A percentile compares a stretch with the other conserved stretches of the same genome.
Evolutionary conservation across 2,329 filamentous ascomycete genomes (phyloP).

Genomic region (Cercospora brassicicola): DNA sequence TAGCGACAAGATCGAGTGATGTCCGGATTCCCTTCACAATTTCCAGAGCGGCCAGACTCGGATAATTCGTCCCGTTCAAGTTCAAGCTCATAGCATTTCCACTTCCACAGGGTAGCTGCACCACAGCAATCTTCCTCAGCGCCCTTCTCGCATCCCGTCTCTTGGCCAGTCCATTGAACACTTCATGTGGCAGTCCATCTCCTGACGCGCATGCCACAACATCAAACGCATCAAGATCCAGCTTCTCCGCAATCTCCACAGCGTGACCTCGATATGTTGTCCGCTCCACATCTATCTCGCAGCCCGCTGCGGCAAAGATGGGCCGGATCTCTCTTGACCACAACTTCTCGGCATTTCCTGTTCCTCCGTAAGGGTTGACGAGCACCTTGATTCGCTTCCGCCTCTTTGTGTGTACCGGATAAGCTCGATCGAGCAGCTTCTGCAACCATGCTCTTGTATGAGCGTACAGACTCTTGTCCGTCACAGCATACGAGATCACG

Average conservation of each 20-base stretch:
- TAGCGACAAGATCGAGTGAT: constrained; percentile 78
- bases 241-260: constrained; percentile 68
- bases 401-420: constrained; percentile 62
- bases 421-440: constrained; percentile 67
- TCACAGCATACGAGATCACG: constrained; percentile 62
- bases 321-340: constrained; percentile 77
- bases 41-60: constrained; percentile 73
- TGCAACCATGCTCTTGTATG: constrained; percentile 63
- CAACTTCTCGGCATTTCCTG: constrained; percentile 70
- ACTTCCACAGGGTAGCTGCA: constrained; percentile 86
- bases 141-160: constrained; percentile 73
- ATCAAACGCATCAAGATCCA: constrained; percentile 80
- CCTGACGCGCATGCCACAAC: constrained; percentile 86
- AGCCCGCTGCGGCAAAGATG: constrained; percentile 77
- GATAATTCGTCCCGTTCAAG: constrained; percentile 74
- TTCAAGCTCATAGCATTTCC: constrained; percentile 95
- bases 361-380: constrained; percentile 87
- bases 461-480: constrained; percentile 51
- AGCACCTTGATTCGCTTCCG: constrained; percentile 81
- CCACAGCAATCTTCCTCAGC: constrained; percentile 73
- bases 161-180: constrained; percentile 87
- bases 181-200: constrained; percentile 86
- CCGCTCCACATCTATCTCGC: constrained; percentile 69
- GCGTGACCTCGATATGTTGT: constrained; percentile 77
- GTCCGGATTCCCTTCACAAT: constrained; percentile 86